Conservation (phyloP, 176 grass and related monocot species). For the Triticum dicoccoides region DNA sequence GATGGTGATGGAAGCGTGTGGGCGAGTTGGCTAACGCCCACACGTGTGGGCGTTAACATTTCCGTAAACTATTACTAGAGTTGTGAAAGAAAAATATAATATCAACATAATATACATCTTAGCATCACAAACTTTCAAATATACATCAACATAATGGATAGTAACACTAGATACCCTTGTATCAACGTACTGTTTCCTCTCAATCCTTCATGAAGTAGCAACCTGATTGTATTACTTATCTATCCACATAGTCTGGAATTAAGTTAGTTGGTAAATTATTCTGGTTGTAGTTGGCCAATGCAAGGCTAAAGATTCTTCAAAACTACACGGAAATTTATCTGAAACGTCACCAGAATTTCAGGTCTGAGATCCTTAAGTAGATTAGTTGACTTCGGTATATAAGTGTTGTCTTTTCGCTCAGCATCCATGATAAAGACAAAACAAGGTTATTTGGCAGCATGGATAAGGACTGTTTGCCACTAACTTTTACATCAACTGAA, state of each 20-base stretch:
- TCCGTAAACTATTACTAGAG: no score
- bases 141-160: neutral
- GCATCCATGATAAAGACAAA: conserved; percentile 37
- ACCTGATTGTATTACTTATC: neutral
- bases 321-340: neutral
- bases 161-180: neutral
- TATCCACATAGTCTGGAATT: neutral
- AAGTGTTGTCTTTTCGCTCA: conserved; percentile 20
- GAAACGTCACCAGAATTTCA: neutral
- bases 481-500: conserved; percentile 31
- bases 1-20: no score
- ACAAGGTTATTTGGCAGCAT: conserved; percentile 20
- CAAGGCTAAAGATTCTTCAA: neutral
- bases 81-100: no score
- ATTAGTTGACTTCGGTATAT: conserved; percentile 38
- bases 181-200: neutral
- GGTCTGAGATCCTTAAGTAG: conserved; percentile 20
- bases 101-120: no score
- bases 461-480: conserved; percentile 20
- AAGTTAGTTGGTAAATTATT: neutral
- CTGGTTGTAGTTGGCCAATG: neutral
- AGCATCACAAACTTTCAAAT: neutral
- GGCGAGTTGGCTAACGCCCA: no score
- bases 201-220: neutral
- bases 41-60: no score